Evolutionary conservation across 768 basidiomycete species (phyloP), one percentile per base, ranked within the genome.

Genomic region (Hygrophorus russula): DNA sequence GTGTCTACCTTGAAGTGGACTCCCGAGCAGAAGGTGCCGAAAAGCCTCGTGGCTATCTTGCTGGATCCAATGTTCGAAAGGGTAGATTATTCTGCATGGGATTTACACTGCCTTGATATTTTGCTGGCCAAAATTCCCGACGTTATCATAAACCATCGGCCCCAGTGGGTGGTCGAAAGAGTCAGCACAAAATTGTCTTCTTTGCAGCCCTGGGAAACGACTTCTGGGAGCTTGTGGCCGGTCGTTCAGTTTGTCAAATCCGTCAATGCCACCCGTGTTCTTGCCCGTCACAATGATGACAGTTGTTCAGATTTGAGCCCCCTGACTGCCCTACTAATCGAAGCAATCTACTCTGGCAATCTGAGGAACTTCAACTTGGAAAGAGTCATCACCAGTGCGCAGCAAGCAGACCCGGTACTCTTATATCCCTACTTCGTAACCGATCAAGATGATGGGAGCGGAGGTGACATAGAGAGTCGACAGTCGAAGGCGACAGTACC

Each of bases 391-490:
- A 46, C 18, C 34, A 44, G 37, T 32, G 27, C 42, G 20, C 15
- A 10, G 2, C 30, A 27, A 27, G 17, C 38, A 30, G 35, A 27
- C 30, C 41, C 42, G 38, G 38, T 34, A 29, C 39, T 27, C 37
- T 41, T 35, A 27, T 46, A 49, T 47, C 48, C 48, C 15, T 51
- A 46, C 24, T 51, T 51, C 37, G 41, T 46, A 14, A 44, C 44
- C 37, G 45, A 39, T 29, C 38, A 39, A 39, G 45, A 46, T 36
- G 48, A 49, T 14, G 35, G 41, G 7, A 51, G 46, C 38, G 51
- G 51, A 37, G 51, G 48, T 20, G 51, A 51, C 46, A 51, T 51
- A 27, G 51, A 51, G 43, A 43, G 49, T 36, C 28, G 51, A 29
- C 39, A 39, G 20, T 31, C 48, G 7, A 51, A 51, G 41, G 37